Percentiles rank a stretch among this genome's conserved stretches.
Evolutionary conservation across 805 yeast species (phyloP).

Genomic region (Pichia gijzeniarum): DNA sequence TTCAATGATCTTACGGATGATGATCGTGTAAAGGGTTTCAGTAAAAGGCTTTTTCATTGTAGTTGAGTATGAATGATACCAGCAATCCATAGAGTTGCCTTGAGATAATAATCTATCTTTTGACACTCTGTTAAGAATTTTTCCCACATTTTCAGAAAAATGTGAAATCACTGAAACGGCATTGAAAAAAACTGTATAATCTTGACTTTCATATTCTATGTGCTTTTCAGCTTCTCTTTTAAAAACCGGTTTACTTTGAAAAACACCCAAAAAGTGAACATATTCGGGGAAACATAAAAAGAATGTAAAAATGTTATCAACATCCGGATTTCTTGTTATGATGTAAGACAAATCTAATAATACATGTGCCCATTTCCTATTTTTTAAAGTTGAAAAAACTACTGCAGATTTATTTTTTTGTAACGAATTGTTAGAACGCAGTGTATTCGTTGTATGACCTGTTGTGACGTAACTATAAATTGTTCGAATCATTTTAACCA

Average conservation of each 20-base stretch:
- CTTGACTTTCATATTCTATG: conserved; percentile 85
- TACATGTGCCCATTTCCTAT: conserved; percentile 70
- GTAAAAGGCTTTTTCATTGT: conserved; percentile 16
- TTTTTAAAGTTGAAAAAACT: conserved; percentile 42
- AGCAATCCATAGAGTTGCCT: conserved; percentile 15
- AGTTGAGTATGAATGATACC: conserved; percentile 15
- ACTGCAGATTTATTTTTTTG: conserved; percentile 25
- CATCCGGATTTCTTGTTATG: conserved; percentile 59
- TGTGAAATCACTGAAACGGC: conserved; percentile 63
- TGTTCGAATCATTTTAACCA: conserved; percentile 54
- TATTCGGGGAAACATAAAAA: conserved; percentile 38
- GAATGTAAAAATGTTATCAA: conserved; percentile 27
- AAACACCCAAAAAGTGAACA: conserved; percentile 57
- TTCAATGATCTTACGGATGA: conserved; percentile 13
- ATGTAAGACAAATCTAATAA: conserved; percentile 76
- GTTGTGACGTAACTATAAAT: conserved; percentile 57
- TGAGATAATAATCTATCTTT: conserved; percentile 10
- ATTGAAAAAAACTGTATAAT: conserved; percentile 68
- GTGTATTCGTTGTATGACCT: conserved; percentile 31
- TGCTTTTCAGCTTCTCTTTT: conserved; percentile 72
- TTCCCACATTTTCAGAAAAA: conserved; percentile 49
- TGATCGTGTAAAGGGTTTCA: conserved; percentile 14
- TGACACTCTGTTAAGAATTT: conserved; percentile 31
- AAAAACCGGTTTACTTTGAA: conserved; percentile 74
- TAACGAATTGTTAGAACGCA: background rate